Evolutionary conservation across 441 rosid genomes (phyloP), one percentile per base, ranked within the genome.

Genomic region (Manihot esculenta): DNA sequence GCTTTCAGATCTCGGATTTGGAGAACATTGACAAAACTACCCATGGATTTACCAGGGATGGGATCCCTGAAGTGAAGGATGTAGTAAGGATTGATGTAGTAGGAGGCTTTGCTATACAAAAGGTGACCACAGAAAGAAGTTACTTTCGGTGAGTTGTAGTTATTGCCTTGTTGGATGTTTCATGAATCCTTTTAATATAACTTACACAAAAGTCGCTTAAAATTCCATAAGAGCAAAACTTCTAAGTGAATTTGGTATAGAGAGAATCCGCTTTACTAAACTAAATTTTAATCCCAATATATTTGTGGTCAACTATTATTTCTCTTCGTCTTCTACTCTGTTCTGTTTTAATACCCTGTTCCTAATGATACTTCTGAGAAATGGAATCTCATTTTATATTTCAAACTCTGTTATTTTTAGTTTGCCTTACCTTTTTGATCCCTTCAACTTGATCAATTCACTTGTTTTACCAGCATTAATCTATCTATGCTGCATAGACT

Each of bases 81-180:
- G 92, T 86, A 38, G 89, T 88, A 62, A 86, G 97, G 83, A 77
- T 91, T 74, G 97, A 84, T 67, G n/a, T 90, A 62, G 88, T 87
- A 44, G 99, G 99, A 57, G 99, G 98, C 64, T 91, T 87, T 80
- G 99, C 95, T 9, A 63, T 91, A 54, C 98, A 95, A 76, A 95
- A 87, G 84, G 97, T 93, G 75, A 77, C 85, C 48, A 57, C 84
- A 15, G 80, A 79, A 76, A 86, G 91, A 84, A 91, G 96, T 83
- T 95, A 89, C 80, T 78, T 95, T 56, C 83, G 98, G 98, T 94
- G 72, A 81, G 89, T 75, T 41, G 13, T 66, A 47, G 26, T 24
- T 53, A 21, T 15, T 27, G 20, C 13, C 24, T 45, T n/a, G n/a
- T n/a, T n/a, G n/a, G n/a, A 38, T 23, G 0, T 57, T 4, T 14